Evolutionary conservation across 1,139 yeast genomes (phyloP).

Genomic region (Pichia sp.): DNA sequence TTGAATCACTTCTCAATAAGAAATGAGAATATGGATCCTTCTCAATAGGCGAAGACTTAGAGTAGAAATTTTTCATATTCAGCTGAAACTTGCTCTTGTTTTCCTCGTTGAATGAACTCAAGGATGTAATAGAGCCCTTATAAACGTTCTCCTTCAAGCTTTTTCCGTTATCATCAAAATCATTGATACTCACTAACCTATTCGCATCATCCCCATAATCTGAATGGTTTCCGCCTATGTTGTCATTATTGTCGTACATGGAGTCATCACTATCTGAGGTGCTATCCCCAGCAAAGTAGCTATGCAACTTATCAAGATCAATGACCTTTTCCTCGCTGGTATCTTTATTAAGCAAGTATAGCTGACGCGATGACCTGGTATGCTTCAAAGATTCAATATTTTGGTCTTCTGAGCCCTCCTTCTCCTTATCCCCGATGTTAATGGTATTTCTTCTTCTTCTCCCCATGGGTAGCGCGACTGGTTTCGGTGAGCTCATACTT

Average conservation of each 20-base stretch:
- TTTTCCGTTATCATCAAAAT: conserved; percentile 3
- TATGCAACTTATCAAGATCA: conserved; percentile 24
- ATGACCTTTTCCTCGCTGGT: conserved; percentile 19
- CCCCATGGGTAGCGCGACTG: neutral
- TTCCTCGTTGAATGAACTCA: conserved; percentile 16
- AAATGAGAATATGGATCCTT: conserved; percentile 17
- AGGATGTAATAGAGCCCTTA: conserved; percentile 15
- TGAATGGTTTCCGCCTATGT: neutral
- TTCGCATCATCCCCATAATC: conserved; percentile 2
- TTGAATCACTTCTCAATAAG: conserved; percentile 4
- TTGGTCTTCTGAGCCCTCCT: conserved; percentile 6
- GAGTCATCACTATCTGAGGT: conserved; percentile 10
- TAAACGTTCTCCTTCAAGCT: conserved; percentile 8
- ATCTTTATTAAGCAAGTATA: conserved; percentile 19
- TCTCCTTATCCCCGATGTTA: conserved; percentile 14
- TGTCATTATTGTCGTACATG: conserved; percentile 2
- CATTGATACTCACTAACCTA: conserved; percentile 4
- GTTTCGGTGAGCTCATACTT: conserved; percentile 6
- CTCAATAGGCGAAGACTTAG: conserved; percentile 9
- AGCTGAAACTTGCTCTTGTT: conserved; percentile 15
- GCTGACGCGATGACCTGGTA: conserved; percentile 24
- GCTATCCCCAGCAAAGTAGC: conserved; percentile 23
- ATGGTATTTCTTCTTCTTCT: conserved; percentile 26
- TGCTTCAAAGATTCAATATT: conserved; percentile 17
- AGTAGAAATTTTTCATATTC: conserved; percentile 13